Base-by-base conservation (phyloP, 768 basidiomycete genomes). In the Russula brevipes region DNA sequence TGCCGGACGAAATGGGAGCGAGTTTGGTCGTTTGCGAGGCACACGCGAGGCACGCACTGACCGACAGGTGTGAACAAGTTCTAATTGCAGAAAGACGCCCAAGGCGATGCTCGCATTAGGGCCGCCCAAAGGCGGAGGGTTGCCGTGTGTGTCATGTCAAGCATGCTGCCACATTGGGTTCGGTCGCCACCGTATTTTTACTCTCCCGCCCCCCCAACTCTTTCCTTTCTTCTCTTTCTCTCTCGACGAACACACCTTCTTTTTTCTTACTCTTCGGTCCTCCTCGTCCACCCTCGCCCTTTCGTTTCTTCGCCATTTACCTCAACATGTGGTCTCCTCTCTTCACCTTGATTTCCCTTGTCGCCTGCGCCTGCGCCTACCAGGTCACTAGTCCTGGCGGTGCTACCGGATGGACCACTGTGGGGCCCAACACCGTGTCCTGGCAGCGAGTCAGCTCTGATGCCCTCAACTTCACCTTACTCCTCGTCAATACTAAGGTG, bases 361-460 rank as follows among this genome's bases (percentile, higher is more conserved):
- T 78, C 62, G 79, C 85, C 63, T 80, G 85, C 30, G 81, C 82
- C 44, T 74, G 80, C 60, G 91, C 71, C 60, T 82, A 94, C 72
- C 81, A 78, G 49, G 73, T 70, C 56, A 88, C 89, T 49, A 77
- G 71, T 46, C 64, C 67, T 67, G 67, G 66, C 63, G 60, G 58
- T 5, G 64, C 69, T 46, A 64, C 77, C 30, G 81, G 80, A 53
- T 92, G 90, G 91, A 80, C 79, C 36, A 71, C 72, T 33, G 86
- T 82, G 45, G 64, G 64, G 3, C 69, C 78, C 57, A 86, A 84
- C 68, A 70, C 66, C 16, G 74, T 91, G 59, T 61, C 75, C 6
- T 95, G 91, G 91, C 54, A 72, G 1, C 79, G 80, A 5, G 91
- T 91, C 63, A 63, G 66, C 57, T 89, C 87, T 9, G 93, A 95